Conservation (phyloP, 805 yeast species). For the Yarrowia divulgata region DNA sequence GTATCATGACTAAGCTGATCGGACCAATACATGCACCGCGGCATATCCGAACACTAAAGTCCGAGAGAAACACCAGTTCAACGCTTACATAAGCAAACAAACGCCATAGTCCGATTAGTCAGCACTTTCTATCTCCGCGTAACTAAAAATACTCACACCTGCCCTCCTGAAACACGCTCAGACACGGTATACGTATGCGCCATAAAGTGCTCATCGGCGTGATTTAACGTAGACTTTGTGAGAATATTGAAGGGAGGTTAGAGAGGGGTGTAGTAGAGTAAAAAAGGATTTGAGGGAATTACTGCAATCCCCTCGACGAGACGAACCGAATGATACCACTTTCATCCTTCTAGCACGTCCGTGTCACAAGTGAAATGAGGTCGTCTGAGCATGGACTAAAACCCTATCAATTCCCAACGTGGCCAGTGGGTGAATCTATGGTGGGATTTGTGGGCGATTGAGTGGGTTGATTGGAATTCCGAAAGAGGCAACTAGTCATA, state of each 20-base stretch:
- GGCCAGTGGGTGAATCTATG: background rate
- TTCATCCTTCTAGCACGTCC: background rate
- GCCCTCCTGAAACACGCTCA: background rate
- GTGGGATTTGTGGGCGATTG: background rate
- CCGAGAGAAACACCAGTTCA: too few species aligned
- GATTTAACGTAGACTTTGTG: background rate
- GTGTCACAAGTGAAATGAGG: background rate
- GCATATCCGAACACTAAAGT: too few species aligned
- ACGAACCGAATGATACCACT: background rate
- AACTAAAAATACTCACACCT: background rate
- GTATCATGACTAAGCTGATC: too few species aligned
- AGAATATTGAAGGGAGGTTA: background rate
- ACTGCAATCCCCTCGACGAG: background rate
- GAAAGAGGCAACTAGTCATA: background rate
- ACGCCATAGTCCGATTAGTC: too few species aligned
- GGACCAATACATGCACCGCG: too few species aligned
- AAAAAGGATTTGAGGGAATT: background rate
- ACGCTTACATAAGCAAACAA: too few species aligned
- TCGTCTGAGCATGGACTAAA: background rate
- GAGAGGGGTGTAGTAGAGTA: background rate
- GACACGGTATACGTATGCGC: background rate
- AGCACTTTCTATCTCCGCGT: background rate
- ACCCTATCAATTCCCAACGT: constrained; percentile 16
- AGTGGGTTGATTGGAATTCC: background rate
- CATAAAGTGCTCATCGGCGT: background rate